Conservation (phyloP, 306 rosid species). For the Phaseolus lunatus region DNA sequence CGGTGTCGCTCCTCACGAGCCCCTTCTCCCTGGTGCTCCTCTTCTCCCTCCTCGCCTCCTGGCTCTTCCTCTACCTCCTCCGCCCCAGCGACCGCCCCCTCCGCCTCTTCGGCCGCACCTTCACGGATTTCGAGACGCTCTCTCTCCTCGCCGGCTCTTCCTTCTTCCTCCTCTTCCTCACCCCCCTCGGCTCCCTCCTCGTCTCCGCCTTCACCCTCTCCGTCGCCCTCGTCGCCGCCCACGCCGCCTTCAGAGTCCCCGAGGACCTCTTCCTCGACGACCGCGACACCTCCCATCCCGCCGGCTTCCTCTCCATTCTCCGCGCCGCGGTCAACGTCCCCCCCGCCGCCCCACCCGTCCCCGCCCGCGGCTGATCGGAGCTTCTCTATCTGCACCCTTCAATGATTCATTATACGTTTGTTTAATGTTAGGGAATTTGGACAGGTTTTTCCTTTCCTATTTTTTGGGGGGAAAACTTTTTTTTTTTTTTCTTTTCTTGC, state of each 20-base stretch:
- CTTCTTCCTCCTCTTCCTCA: not conserved
- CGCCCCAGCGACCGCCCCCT: conserved; percentile 3
- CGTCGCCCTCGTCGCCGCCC: not conserved
- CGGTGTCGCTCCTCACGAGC: not conserved
- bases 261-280: conserved; percentile 25
- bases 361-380: not conserved
- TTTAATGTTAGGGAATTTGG: not conserved
- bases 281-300: not conserved
- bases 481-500: not conserved
- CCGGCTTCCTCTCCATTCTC: conserved; percentile 3
- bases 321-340: conserved; percentile 13
- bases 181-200: conserved; percentile 16
- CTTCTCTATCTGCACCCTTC: not conserved
- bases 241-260: conserved; percentile 10
- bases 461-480: not conserved
- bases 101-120: not conserved
- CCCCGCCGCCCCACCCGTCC: not conserved
- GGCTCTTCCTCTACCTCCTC: conserved; percentile 23
- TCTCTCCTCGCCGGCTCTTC: not conserved
- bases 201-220: not conserved
- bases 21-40: not conserved
- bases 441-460: not conserved
- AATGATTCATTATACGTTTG: no score
- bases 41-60: not conserved
- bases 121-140: conserved; percentile 28